A percentile compares a stretch with the other conserved stretches of the same genome.
These are phyloP conservation scores for Polytrichum formosum DNA, from an alignment of 225 moss, liverwort and hornwort genomes.

Conservation along the genomic window DNA sequence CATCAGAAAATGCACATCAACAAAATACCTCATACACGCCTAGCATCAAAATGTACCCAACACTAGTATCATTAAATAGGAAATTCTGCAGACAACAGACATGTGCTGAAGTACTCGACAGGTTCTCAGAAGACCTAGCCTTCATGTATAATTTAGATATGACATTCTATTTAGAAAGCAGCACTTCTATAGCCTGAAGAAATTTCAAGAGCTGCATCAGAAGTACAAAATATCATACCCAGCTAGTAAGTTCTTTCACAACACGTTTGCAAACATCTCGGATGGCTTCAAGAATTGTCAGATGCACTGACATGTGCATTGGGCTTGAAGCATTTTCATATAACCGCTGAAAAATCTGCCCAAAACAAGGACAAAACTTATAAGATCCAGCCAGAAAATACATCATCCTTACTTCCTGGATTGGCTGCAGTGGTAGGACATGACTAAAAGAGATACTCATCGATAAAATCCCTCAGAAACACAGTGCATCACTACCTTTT, in stretches of 20 bases:
- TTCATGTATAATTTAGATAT: no score
- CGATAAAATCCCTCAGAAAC: not conserved
- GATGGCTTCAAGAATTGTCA: slow-evolving; percentile 88
- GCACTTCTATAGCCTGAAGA: no score
- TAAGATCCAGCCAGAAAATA: no score
- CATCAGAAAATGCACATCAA: not conserved
- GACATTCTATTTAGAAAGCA: no score
- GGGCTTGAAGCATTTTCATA: slow-evolving; percentile 79
- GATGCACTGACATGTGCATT: slow-evolving; percentile 78
- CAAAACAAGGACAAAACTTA: slow-evolving; percentile 5
- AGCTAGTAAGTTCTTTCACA: slow-evolving; percentile 96
- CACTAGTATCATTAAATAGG: not conserved
- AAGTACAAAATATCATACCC: slow-evolving; percentile 48
- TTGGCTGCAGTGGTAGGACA: no score
- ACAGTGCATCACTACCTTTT: slow-evolving; percentile 48
- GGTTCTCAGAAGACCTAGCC: no score
- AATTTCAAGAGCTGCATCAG: no score
- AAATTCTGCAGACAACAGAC: not conserved
- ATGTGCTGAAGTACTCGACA: no score
- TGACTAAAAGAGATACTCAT: no score
- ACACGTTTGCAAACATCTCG: slow-evolving; percentile 98
- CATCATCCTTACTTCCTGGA: no score
- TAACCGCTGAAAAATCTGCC: slow-evolving; percentile 88
- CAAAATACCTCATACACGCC: not conserved
- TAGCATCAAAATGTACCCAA: not conserved